phyloP scores from a whole-genome alignment of 2,329 filamentous ascomycete species.

The Xylariaceae sp. region DNA sequence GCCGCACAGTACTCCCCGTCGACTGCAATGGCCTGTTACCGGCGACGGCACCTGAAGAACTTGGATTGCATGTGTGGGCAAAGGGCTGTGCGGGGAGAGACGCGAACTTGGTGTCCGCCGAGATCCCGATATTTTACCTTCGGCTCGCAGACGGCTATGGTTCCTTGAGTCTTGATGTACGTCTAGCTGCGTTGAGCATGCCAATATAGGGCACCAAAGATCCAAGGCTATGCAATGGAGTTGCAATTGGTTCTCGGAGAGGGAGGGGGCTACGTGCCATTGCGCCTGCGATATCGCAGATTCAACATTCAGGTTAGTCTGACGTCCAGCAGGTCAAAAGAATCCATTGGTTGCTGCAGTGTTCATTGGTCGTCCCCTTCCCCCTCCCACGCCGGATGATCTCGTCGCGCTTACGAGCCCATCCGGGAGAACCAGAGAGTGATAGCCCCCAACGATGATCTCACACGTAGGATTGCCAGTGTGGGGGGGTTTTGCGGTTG shows the following conservation, averaged over 20 bases:
- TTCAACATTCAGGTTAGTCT: conserved; percentile 1
- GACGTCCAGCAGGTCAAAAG: neutral
- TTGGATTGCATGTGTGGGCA: conserved; percentile 1
- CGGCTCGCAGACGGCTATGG: conserved; percentile 1
- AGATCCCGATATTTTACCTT: conserved; percentile 1
- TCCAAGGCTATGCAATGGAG: neutral
- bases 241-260: neutral
- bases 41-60: conserved; percentile 1
- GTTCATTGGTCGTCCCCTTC: neutral
- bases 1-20: neutral
- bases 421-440: neutral
- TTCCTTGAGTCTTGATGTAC: neutral
- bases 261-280: neutral
- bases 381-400: neutral
- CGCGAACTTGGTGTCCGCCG: conserved; percentile 1
- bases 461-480: neutral
- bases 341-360: neutral
- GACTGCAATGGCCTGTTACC: neutral
- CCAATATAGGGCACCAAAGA: conserved; percentile 1
- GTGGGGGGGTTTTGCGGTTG: neutral
- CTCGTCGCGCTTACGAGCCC: neutral
- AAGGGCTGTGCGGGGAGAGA: neutral
- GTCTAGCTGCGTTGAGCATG: neutral
- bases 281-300: neutral
- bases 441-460: neutral